Base-by-base conservation (phyloP, 2,329 filamentous ascomycete genomes). In the Cladobotryum mycophilum region DNA sequence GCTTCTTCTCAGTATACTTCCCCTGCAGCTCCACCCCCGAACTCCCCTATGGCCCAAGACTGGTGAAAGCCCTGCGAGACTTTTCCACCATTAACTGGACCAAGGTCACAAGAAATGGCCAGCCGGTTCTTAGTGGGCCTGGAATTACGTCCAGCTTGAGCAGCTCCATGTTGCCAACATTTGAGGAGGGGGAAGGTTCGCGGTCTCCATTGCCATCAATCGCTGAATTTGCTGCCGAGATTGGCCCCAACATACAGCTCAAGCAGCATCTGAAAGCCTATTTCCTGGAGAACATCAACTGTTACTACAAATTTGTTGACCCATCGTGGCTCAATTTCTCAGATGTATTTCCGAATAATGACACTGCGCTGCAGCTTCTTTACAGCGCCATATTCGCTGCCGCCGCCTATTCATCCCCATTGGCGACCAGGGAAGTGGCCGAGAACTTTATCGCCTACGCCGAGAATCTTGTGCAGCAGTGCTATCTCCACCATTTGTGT, bases 201-300 rank as follows among this genome's bases (percentile, higher is more conserved):
- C 45, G 36, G n/a, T 14, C 17, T 7, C 15, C 12, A 5, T 5
- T 22, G 2, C n/a, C 30, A 4, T 42, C 49, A 5, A 38, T 34
- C 7, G 49, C 46, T 33, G 41, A 43, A 9, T 51, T 51, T 22
- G 7, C 47, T 15, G n/a, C 42, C 11, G 49, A 51, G n/a, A 37
- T 51, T 5, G 49, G 34, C 6, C 41, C 49, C 34, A 38, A 51
- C 11, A 17, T 51, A 40, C 13, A 33, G 13, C 22, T 51, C 11
- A 51, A 51, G 49, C 44, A 47, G 40, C 49, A 51, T 33, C 44
- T 51, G n/a, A 51, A 51, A 33, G 38, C 44, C 2, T 40, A 51
- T 36, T 51, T 51, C 20, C 43, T 51, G 7, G 44, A 47, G 5
- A 47, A 46, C 13, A 17, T 51, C 13, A 51, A 51, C 2, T 34